Evolutionary conservation across 2,329 filamentous ascomycete species (phyloP), one percentile per base, ranked within the genome.

Genomic region (Monilinia laxa): DNA sequence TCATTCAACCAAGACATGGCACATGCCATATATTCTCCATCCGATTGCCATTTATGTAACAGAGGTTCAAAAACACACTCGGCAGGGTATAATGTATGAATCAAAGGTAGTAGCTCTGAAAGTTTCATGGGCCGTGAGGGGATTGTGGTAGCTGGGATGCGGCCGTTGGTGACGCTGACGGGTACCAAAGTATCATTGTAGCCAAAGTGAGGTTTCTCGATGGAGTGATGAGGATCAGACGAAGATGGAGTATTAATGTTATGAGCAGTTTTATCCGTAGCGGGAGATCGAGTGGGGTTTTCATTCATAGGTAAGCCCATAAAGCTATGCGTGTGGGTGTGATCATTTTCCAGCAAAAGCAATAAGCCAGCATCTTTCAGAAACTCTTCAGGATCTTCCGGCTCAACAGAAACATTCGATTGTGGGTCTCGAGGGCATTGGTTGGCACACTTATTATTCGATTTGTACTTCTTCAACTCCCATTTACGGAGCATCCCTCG

Each of bases 11-110:
- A 68, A 25, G 53, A 70, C 31, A 57, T 49, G 2, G 68, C 55
- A 31, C 64, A 66, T 5, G 49, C 58, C 56, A 66, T 62, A 20
- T 67, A 73, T 45, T 68, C 67, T 9, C 67, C 65, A 45, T 65
- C 66, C 1, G 66, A 62, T 59, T 71, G 67, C 69, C 71, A 73
- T 58, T 68, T 70, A 1, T 16, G 59, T n/a, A 71, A 53, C 11
- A 73, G 47, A 38, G 57, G 59, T 40, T 70, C 68, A 16, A 72
- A 67, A 4, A 66, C 68, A 54, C 55, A 38, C 35, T 60, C 64
- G 23, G 47, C 28, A 47, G 49, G 38, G 16, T 49, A 66, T n/a
- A 31, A 10, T 6, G 42, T 23, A 16, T 45, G 38, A 18, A 66
- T 54, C 7, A 62, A 25, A 20, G 64, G 64, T 35, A 45, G 16